A percentile compares a stretch with the other conserved stretches of the same genome.
phyloP scores from a whole-genome alignment of 106 monocot species.

The Dioscorea zingiberensis region DNA sequence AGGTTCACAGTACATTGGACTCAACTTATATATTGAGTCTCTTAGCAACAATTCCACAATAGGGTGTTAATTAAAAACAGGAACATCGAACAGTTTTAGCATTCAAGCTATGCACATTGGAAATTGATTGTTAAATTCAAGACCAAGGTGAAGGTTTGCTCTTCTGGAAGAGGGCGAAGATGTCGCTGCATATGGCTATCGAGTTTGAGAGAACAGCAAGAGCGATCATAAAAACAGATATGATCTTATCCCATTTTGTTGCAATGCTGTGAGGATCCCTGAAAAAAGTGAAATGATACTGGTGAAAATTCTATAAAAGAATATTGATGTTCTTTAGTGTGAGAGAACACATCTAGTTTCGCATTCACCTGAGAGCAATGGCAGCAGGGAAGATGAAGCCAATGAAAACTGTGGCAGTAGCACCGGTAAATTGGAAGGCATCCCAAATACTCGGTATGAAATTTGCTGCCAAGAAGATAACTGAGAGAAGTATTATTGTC shows the following conservation, averaged over 20 bases:
- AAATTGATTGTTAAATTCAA: conserved; percentile 2
- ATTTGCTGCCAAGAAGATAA: conserved; percentile 65
- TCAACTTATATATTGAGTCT: too few relatives aligned
- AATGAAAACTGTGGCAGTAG: conserved; percentile 89
- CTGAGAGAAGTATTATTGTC: conserved; percentile 31
- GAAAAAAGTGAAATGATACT: neutral
- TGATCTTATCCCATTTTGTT: conserved; percentile 51
- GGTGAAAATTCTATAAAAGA: neutral
- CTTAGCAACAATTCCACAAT: too few relatives aligned
- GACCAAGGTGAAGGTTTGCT: conserved; percentile 13
- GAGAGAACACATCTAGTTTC: too few relatives aligned
- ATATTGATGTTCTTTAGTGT: too few relatives aligned
- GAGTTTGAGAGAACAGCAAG: conserved; percentile 82
- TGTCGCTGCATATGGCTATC: conserved; percentile 86
- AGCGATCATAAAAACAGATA: conserved; percentile 79
- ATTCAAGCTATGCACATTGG: too few relatives aligned
- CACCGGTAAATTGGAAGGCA: conserved; percentile 92
- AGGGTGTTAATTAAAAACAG: too few relatives aligned
- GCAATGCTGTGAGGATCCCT: conserved; percentile 83
- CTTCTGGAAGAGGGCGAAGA: conserved; percentile 46
- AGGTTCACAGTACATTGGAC: too few relatives aligned
- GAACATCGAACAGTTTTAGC: too few relatives aligned
- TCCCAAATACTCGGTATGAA: conserved; percentile 97
- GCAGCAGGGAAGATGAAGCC: conserved; percentile 93
- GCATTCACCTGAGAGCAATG: conserved; percentile 57